Base-by-base conservation (phyloP, 2,329 filamentous ascomycete species). In the Zymoseptoria ardabiliae region DNA sequence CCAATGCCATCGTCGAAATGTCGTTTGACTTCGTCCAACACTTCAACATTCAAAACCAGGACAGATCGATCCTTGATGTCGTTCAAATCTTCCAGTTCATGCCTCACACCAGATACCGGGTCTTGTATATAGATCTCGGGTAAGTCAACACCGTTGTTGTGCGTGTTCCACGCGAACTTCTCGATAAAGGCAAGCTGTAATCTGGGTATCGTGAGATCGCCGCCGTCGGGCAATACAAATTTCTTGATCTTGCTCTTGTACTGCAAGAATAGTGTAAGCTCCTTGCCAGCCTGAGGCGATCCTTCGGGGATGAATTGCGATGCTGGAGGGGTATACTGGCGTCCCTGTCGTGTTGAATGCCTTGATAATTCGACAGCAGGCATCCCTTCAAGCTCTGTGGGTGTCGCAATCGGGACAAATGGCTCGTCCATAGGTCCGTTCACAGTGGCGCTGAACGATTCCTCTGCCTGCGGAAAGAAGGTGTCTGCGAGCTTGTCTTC, bases 61-160 rank as follows among this genome's bases (percentile, higher is more conserved):
- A 99, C 94, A 1, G 91, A 91, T 28, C 93, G 85, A 72, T 99
- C 94, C 75, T 96, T 97, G 69, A 99, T 89, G 71, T 99, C 94
- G 19, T 81, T 84, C 28, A 99, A 79, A 71, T 99, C 94, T 73
- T 99, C 94, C 22, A 99, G 78, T 76, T 99, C 94, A 73, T 99
- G 93, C 17, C 94, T 88, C n/a, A 99, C 89, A 0, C 94, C 94
- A 8, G 94, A 97, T 2, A 97, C 83, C 0, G 92, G 88, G 72
- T 99, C 94, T 73, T 99, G 94, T 17, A 99, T 94, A 73, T 99
- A 97, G 17, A 99, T 97, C 68, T 99, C 94, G 0, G 94, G 94
- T 52, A 99, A 77, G 71, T 99, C 94, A 13, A 86, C 85, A 7
- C 94, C 94, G 69, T 97, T 95, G 61, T 91, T 88, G 68, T 97